Evolutionary conservation across 257 asterid genomes (phyloP).

Genomic region (Fraxinus cuspidata): DNA sequence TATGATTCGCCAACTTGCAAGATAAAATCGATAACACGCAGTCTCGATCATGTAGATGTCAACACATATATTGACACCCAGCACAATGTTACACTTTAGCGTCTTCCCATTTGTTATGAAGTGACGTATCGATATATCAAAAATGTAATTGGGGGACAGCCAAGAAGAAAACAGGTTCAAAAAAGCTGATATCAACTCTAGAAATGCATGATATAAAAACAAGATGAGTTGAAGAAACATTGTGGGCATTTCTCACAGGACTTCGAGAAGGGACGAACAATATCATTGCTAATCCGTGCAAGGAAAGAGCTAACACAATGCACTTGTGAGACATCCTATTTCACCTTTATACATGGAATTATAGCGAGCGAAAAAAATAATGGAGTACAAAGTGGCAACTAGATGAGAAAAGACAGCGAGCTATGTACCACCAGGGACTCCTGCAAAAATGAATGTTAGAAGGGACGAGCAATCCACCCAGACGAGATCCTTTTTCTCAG

Average conservation of each 20-base stretch:
- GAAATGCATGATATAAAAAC: no score
- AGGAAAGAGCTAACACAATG: background rate
- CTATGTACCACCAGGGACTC: conserved; percentile 3
- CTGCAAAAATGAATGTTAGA: conserved; percentile 26
- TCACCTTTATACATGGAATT: background rate
- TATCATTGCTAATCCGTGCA: background rate
- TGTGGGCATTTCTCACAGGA: background rate
- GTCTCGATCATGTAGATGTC: no score
- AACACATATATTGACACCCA: no score
- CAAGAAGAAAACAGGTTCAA: no score
- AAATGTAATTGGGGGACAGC: no score
- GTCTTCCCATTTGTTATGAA: no score
- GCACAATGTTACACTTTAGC: no score
- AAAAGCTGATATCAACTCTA: background rate
- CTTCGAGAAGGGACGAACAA: background rate
- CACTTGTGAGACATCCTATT: background rate
- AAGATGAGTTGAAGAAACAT: no score
- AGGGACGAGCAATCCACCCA: conserved; percentile 18
- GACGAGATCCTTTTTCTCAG: conserved; percentile 11
- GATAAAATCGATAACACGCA: no score
- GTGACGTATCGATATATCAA: background rate
- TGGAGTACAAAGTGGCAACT: background rate
- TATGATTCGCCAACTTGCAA: no score
- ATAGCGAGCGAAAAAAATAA: background rate
- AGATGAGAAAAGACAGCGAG: conserved; percentile 9